These are phyloP conservation scores for Drechslerella coelobrocha DNA, from an alignment of 2,329 filamentous ascomycete genomes.

Conservation along the genomic window DNA sequence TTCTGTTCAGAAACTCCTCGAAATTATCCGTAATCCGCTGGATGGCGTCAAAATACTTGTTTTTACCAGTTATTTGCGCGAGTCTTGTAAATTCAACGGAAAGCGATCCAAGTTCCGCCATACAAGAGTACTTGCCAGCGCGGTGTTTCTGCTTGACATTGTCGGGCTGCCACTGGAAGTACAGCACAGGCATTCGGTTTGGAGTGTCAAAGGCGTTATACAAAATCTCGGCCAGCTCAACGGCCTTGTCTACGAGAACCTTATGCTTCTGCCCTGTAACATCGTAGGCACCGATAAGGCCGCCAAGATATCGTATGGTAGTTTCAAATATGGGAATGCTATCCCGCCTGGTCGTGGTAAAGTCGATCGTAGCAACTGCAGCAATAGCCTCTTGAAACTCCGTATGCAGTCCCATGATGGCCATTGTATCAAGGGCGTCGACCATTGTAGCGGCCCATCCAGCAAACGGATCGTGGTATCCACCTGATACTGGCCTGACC, in stretches of 20 bases:
- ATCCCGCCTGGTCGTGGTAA: slow-evolving; percentile 71
- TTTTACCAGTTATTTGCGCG: slow-evolving; percentile 79
- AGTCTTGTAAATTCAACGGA: slow-evolving; percentile 88
- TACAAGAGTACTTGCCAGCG: slow-evolving; percentile 58
- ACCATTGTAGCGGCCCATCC: slow-evolving; percentile 89
- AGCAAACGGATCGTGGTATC: slow-evolving; percentile 80
- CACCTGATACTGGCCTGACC: slow-evolving; percentile 73
- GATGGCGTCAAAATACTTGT: slow-evolving; percentile 88
- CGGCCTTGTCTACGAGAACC: slow-evolving; percentile 76
- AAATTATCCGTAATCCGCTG: slow-evolving; percentile 83
- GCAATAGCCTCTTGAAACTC: slow-evolving; percentile 81
- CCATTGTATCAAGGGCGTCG: slow-evolving; percentile 80
- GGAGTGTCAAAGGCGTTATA: slow-evolving; percentile 89
- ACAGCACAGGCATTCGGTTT: slow-evolving; percentile 87
- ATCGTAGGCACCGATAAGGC: slow-evolving; percentile 84
- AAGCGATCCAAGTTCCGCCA: slow-evolving; percentile 77
- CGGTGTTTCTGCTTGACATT: slow-evolving; percentile 51
- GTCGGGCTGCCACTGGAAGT: slow-evolving; percentile 75
- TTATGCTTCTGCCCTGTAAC: slow-evolving; percentile 74
- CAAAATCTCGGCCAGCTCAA: slow-evolving; percentile 78
- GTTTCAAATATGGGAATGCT: slow-evolving; percentile 93
- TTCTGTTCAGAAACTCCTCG: slow-evolving; percentile 74
- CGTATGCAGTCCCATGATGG: slow-evolving; percentile 80
- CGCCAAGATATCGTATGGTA: slow-evolving; percentile 87
- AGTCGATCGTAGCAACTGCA: slow-evolving; percentile 77